A percentile compares a stretch with the other conserved stretches of the same genome.
phyloP scores from a whole-genome alignment of 1,284 basidiomycete species.

The Lignosus rhinocerotis region DNA sequence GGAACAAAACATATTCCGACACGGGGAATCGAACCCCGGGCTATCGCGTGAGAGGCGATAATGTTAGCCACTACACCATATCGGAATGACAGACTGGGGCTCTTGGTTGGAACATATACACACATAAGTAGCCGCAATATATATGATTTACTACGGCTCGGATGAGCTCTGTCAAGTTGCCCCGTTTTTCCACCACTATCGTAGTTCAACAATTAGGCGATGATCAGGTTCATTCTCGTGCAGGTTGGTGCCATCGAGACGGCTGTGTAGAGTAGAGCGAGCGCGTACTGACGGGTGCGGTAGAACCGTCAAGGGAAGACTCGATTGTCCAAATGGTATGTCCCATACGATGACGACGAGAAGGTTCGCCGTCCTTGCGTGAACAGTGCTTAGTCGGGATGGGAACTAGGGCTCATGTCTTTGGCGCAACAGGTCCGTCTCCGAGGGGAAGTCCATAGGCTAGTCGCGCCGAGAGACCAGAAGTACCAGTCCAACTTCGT shows the following conservation, averaged over 20 bases:
- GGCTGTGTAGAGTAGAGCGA: background rate
- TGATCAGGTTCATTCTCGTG: constrained; percentile 95
- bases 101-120: too few species aligned
- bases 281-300: background rate
- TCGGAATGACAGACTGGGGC: too few species aligned
- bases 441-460: constrained; percentile 91
- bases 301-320: constrained; percentile 99
- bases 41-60: constrained; percentile 4
- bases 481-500: constrained; percentile 99
- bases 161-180: too few species aligned
- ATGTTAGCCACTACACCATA: constrained; percentile 6
- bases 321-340: constrained; percentile 97
- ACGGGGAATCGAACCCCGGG: constrained; percentile 1
- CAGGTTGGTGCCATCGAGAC: constrained; percentile 52
- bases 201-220: constrained; percentile 29
- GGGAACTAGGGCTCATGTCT: background rate
- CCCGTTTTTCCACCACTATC: too few species aligned
- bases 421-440: constrained; percentile 68
- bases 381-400: background rate
- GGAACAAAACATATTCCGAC: background rate
- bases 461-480: constrained; percentile 97
- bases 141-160: too few species aligned
- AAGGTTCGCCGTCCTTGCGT: constrained; percentile 57
- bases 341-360: constrained; percentile 93
- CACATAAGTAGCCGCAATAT: background rate